phyloP scores from a whole-genome alignment of 164 flowering plant genomes.

The Chimonanthus salicifolius region DNA sequence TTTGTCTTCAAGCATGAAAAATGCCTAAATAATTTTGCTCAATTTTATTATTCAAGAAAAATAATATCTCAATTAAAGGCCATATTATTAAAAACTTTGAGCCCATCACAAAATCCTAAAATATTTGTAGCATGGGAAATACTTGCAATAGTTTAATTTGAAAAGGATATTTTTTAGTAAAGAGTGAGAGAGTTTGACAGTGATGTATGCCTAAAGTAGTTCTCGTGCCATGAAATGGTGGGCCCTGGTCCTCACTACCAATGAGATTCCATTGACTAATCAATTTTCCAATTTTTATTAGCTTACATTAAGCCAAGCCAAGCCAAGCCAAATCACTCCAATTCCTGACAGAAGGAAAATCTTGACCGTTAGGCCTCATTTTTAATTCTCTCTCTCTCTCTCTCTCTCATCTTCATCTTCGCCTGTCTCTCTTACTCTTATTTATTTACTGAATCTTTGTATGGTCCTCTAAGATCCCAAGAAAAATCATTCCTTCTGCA shows the following conservation, averaged over 20 bases:
- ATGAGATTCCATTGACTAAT: background rate
- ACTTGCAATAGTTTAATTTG: too few relatives aligned
- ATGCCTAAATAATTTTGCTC: too few relatives aligned
- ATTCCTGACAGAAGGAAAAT: background rate
- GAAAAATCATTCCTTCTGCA: background rate
- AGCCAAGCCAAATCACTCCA: background rate
- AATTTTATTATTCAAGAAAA: too few relatives aligned
- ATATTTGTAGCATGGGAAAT: too few relatives aligned
- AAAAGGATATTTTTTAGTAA: too few relatives aligned
- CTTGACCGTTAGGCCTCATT: background rate
- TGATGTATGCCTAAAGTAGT: background rate
- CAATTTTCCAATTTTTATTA: too few relatives aligned
- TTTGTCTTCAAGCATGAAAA: too few relatives aligned
- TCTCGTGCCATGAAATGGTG: background rate
- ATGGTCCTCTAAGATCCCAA: background rate
- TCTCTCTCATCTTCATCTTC: background rate
- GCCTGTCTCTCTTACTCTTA: background rate
- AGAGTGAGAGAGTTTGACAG: too few relatives aligned
- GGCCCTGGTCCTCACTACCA: background rate
- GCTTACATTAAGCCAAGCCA: background rate
- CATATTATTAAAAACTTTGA: too few relatives aligned
- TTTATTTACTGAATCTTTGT: too few relatives aligned
- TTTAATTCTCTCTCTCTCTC: background rate
- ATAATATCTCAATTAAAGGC: too few relatives aligned
- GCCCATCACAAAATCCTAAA: too few relatives aligned